phyloP scores from a whole-genome alignment of 164 flowering plant species.

The Nelumbo lutea region DNA sequence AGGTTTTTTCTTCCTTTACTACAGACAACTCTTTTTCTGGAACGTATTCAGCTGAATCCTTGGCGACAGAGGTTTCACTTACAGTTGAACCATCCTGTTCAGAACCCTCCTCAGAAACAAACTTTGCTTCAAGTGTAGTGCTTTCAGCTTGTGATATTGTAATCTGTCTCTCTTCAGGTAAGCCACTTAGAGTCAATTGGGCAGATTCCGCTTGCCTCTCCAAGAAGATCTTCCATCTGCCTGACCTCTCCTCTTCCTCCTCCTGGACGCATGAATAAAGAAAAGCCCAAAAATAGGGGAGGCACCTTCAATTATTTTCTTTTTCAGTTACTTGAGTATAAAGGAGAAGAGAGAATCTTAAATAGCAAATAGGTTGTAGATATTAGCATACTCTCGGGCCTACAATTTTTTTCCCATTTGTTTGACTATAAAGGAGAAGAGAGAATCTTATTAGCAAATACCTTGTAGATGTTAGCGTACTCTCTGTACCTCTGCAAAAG shows the following conservation, averaged over 20 bases:
- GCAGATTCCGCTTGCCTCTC: conserved; percentile 54
- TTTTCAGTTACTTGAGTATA: too few species aligned
- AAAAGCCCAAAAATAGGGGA: conserved; percentile 1
- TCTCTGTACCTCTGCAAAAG: conserved; percentile 72
- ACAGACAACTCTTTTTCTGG: conserved; percentile 22
- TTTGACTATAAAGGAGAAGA: background rate
- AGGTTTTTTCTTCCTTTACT: conserved; percentile 26
- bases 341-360: background rate
- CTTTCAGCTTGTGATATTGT: conserved; percentile 19
- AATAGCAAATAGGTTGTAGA: conserved; percentile 39
- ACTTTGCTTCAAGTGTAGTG: conserved; percentile 18
- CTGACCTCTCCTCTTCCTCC: conserved; percentile 98
- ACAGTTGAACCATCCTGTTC: conserved; percentile 28
- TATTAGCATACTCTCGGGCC: conserved; percentile 50
- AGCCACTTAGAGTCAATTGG: conserved; percentile 33
- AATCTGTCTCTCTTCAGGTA: conserved; percentile 22
- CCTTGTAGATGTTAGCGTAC: conserved; percentile 64
- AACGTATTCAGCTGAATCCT: conserved; percentile 24
- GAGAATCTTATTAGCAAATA: conserved; percentile 7
- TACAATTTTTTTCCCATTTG: background rate
- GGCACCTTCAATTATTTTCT: background rate
- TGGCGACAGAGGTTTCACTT: conserved; percentile 18
- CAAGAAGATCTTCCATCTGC: conserved; percentile 76
- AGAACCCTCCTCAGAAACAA: conserved; percentile 19
- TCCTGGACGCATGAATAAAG: conserved; percentile 40